Base-by-base conservation (phyloP, 495 filamentous ascomycete genomes). In the Sabuloglossum arenarium region DNA sequence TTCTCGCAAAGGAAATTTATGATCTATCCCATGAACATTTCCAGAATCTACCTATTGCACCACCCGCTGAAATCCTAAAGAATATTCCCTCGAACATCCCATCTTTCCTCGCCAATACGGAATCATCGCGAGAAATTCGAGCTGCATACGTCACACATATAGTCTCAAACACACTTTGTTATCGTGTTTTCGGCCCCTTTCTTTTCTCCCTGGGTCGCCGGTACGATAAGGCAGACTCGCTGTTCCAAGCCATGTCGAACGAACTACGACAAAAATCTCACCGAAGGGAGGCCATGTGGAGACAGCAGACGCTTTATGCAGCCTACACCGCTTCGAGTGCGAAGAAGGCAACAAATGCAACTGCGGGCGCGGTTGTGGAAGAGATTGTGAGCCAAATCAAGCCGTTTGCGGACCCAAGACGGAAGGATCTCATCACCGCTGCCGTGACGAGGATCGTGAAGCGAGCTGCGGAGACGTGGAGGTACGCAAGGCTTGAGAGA, bases 131-230 rank as follows among this genome's bases (percentile, higher is more conserved):
- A 49, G 70, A 75, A 43, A 65, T 82, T 6, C 78, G 78, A n/a
- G 69, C 75, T 34, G 76, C 77, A 23, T 82, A 80, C 59, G 68
- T 81, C 49, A 71, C 79, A 53, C 76, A 81, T 57, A 69, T 77
- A 27, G 66, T 82, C 39, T 79, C 78, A 21, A 77, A 74, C 49
- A 75, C 75, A 25, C 64, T 82, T 43, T 79, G 74, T 27, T 75
- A 74, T 61, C 71, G 78, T n/a, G 75, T 82, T 39, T 82, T 82
- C 67, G 73, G 77, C 34, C 79, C 78, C 6, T 82, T 82, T 68
- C 65, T 82, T 3, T 82, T 82, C 65, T 78, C 76, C 31, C 63
- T 81, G 6, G 77, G 76, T n/a, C 72, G 73, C 29, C 64, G 76
- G 24, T 79, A 78, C 63, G 78, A 80, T 62, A 79, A 79, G 59